A percentile compares a stretch with the other conserved stretches of the same genome.
Evolutionary conservation across 164 flowering plant species (phyloP).

Genomic region (Aristolochia fimbriata): DNA sequence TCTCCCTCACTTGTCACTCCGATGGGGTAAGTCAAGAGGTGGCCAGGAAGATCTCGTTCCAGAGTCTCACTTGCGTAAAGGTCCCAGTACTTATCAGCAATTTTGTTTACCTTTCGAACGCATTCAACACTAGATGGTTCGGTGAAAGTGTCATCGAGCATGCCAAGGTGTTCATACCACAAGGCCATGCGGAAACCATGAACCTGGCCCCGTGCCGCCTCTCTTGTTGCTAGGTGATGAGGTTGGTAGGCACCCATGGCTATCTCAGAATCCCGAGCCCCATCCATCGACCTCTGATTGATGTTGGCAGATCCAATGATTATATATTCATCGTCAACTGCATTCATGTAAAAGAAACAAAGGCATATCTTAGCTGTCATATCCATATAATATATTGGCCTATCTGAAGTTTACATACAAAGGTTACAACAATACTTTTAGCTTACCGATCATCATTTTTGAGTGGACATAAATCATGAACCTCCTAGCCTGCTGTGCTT

Average conservation of each 20-base stretch:
- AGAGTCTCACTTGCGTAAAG: constrained; percentile 28
- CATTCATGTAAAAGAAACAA: neutral
- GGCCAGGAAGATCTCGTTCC: constrained; percentile 58
- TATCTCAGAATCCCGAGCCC: constrained; percentile 73
- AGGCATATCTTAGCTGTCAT: no score
- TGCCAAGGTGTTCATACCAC: constrained; percentile 76
- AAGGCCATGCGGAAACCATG: constrained; percentile 74
- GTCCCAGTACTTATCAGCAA: constrained; percentile 52
- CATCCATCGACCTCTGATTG: constrained; percentile 84
- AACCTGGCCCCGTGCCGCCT: constrained; percentile 49
- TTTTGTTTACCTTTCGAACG: constrained; percentile 38
- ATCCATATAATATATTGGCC: no score
- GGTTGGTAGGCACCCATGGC: constrained; percentile 88
- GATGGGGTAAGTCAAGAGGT: constrained; percentile 60
- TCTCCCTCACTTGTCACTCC: constrained; percentile 30
- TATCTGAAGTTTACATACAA: no score
- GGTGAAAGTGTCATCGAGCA: constrained; percentile 34
- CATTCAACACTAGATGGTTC: constrained; percentile 53
- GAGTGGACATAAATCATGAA: constrained; percentile 75
- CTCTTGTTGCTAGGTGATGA: constrained; percentile 30
- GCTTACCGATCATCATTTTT: constrained; percentile 73
- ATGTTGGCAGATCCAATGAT: constrained; percentile 82
- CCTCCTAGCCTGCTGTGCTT: constrained; percentile 54
- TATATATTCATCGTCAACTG: constrained; percentile 88
- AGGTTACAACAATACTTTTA: neutral